phyloP scores from a whole-genome alignment of 73 alveolate species.

The Tetrahymena malaccensis region DNA sequence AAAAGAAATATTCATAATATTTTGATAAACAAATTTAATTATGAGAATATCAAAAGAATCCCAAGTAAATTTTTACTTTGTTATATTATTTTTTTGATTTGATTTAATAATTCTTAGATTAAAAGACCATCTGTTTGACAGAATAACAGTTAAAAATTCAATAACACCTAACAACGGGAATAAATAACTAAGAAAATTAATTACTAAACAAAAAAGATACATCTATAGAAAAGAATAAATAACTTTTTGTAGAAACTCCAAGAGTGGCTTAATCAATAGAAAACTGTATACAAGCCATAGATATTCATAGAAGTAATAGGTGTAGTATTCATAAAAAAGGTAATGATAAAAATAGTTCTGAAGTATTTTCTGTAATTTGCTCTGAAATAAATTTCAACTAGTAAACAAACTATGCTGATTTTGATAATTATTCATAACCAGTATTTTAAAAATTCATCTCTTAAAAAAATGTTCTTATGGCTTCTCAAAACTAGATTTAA shows the following conservation, averaged over 20 bases:
- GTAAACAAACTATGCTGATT: neutral
- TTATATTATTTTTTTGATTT: too few relatives aligned
- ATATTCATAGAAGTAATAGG: neutral
- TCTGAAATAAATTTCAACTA: neutral
- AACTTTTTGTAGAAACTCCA: neutral
- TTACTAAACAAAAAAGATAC: neutral
- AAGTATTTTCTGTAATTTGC: neutral
- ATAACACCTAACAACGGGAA: neutral
- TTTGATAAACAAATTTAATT: neutral
- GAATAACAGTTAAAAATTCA: neutral
- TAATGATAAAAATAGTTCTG: neutral
- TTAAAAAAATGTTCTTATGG: neutral
- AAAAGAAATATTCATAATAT: too few relatives aligned
- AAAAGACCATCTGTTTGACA: neutral
- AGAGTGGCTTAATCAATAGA: neutral
- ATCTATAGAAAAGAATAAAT: neutral
- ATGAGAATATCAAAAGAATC: neutral
- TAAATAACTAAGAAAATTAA: neutral
- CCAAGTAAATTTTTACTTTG: neutral
- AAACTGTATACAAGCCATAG: neutral
- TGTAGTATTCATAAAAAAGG: neutral
- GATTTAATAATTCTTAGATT: neutral
- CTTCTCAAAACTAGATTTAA: neutral
- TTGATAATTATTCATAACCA: neutral
- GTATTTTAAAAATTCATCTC: neutral